These are phyloP conservation scores for Paxillus ammoniavirescens DNA, from an alignment of 768 basidiomycete species.

Conservation along the genomic window DNA sequence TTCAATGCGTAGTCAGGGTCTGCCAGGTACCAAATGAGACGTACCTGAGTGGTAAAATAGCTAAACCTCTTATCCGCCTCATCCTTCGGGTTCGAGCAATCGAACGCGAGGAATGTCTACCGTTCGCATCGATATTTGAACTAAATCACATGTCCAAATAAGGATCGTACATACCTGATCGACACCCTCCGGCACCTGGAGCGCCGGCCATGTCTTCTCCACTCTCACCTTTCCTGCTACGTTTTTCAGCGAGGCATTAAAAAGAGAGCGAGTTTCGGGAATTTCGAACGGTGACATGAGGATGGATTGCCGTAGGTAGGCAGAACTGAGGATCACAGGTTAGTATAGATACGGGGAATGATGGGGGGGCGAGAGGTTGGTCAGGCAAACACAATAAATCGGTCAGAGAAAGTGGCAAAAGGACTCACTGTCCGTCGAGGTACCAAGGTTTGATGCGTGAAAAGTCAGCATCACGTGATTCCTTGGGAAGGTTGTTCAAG, in stretches of 20 bases:
- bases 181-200: conserved; percentile 80
- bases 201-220: conserved; percentile 65
- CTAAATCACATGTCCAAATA: neutral
- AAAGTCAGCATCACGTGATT: conserved; percentile 93
- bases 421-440: conserved; percentile 84
- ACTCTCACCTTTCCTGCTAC: conserved; percentile 80
- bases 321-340: conserved; percentile 49
- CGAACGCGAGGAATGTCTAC: conserved; percentile 75
- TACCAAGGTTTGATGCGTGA: conserved; percentile 98
- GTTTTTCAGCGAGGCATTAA: conserved; percentile 73
- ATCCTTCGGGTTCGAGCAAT: conserved; percentile 64
- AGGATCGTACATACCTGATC: conserved; percentile 56
- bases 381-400: conserved; percentile 68
- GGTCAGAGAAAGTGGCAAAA: neutral
- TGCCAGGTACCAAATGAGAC: conserved; percentile 1
- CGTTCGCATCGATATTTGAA: neutral
- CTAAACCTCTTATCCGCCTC: conserved; percentile 88
- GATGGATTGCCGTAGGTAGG: conserved; percentile 87
- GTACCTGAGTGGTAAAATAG: conserved; percentile 83
- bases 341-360: neutral
- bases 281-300: conserved; percentile 86
- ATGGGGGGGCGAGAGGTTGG: conserved; percentile 65
- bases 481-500: conserved; percentile 87
- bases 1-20: neutral
- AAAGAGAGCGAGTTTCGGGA: conserved; percentile 82